These are phyloP conservation scores for Pseudocercospora musae DNA, from an alignment of 2,329 filamentous ascomycete species.

Conservation along the genomic window DNA sequence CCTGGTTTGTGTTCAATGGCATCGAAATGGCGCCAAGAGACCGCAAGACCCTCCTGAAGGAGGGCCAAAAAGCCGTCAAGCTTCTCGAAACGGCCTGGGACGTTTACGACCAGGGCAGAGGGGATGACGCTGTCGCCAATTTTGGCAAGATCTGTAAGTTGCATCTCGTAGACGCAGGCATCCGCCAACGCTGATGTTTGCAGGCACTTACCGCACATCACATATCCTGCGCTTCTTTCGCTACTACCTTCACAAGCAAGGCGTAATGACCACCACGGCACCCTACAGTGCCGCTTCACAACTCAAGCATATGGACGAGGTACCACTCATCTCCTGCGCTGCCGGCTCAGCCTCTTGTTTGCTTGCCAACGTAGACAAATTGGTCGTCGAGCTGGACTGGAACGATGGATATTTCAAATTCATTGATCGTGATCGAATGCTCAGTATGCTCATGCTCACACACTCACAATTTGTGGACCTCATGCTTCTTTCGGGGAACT, in stretches of 20 bases:
- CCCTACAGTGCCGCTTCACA: conserved; percentile 82
- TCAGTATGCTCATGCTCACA: conserved; percentile 63
- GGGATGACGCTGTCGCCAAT: conserved; percentile 75
- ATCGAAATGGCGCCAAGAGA: conserved; percentile 52
- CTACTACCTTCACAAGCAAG: conserved; percentile 64
- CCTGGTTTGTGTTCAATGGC: conserved; percentile 89
- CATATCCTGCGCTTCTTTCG: conserved; percentile 76
- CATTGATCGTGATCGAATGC: conserved; percentile 60
- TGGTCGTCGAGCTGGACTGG: conserved; percentile 68
- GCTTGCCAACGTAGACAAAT: conserved; percentile 76
- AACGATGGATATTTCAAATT: conserved; percentile 58
- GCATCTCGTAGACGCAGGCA: background rate
- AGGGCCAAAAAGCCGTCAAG: conserved; percentile 26
- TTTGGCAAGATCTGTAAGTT: conserved; percentile 76
- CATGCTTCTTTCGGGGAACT: conserved; percentile 57
- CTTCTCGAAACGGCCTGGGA: conserved; percentile 67
- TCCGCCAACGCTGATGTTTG: conserved; percentile 15
- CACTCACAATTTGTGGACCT: conserved; percentile 73
- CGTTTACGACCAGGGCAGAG: conserved; percentile 76
- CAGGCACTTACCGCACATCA: conserved; percentile 68
- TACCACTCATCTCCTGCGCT: conserved; percentile 65
- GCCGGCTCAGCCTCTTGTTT: conserved; percentile 83
- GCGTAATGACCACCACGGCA: conserved; percentile 73
- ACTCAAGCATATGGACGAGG: conserved; percentile 76
- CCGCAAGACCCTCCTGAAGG: conserved; percentile 25